Base-by-base conservation (phyloP, 345 rosid species). In the Alliaria petiolata region DNA sequence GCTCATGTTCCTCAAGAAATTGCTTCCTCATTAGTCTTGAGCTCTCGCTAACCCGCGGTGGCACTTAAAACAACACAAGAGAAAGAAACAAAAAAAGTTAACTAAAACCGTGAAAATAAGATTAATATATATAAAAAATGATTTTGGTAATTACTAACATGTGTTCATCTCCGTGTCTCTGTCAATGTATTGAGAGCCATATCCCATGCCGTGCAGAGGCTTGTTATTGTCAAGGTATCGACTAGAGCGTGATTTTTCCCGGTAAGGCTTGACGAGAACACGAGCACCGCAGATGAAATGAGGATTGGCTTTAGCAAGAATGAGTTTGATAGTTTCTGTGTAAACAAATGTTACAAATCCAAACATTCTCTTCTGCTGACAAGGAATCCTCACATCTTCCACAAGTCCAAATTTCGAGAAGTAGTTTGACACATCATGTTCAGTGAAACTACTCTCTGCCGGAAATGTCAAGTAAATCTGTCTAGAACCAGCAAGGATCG, bases 391-490 rank as follows among this genome's bases (percentile, higher is more conserved):
- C 33, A 92, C 99, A 67, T 95, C 98, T 75, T 91, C 91, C 49
- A 95, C 99, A 3, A 82, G 87, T 44, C 99, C 99, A 6, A 86
- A 88, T 78, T 85, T 82, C 79, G 78, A 85, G 78, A 95, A 95
- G 81, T 90, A 90, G 71, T 78, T 81, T 51, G 97, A 90, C 28
- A 95, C 98, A 33, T 95, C 99, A 64, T 79, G 85, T 69, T 89
- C 99, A 0, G 89, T 82, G 58, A 95, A 95, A 54, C 85, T 77
- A 69, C 98, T 92, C 72, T 95, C 98, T 20, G 96, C 97, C 0
- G 99, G 99, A 68, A 95, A 95, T 7, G 98, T 95, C 22, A 95
- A 86, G 82, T 95, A 95, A 49, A 95, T 95, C 83, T 92, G 99
- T 39, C 85, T 83, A 22, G 97, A 85, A 76, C 92, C 88, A 16